These are phyloP conservation scores for Pyrus betulifolia DNA, from an alignment of 306 rosid species.

Conservation along the genomic window DNA sequence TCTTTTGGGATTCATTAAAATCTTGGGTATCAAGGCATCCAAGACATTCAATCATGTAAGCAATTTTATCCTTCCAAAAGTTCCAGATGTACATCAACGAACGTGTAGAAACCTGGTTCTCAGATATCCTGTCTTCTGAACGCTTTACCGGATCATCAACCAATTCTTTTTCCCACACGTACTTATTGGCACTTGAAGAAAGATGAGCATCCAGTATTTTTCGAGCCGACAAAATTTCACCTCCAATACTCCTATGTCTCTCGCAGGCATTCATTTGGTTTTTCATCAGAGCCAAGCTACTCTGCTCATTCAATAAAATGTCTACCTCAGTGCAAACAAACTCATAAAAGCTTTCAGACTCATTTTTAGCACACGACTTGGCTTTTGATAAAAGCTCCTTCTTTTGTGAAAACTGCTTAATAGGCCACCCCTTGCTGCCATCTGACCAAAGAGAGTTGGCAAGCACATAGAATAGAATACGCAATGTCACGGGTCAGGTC, in stretches of 20 bases:
- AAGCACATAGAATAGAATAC: conserved; percentile 31
- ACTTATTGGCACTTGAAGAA: conserved; percentile 22
- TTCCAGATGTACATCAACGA: conserved; percentile 60
- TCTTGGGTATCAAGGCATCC: conserved; percentile 26
- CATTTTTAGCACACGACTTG: conserved; percentile 36
- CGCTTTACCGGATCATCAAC: conserved; percentile 18
- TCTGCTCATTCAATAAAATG: conserved; percentile 27
- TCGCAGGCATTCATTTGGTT: conserved; percentile 34
- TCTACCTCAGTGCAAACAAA: conserved; percentile 42
- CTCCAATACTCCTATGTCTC: conserved; percentile 24
- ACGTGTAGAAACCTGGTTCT: conserved; percentile 39
- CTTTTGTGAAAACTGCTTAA: conserved; percentile 40
- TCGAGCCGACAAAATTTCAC: conserved; percentile 46
- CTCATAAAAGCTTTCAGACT: conserved; percentile 16
- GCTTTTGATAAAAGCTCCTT: conserved; percentile 40
- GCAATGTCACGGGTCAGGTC: background rate
- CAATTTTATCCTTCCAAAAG: conserved; percentile 50
- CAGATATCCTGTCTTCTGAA: conserved; percentile 18
- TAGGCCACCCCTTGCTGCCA: conserved; percentile 70
- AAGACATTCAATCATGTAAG: conserved; percentile 24
- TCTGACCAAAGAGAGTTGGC: conserved; percentile 63
- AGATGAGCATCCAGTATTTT: conserved; percentile 58
- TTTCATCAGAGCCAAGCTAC: conserved; percentile 3
- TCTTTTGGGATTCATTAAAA: conserved; percentile 1
- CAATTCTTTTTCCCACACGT: conserved; percentile 31